Evolutionary conservation across 495 filamentous ascomycete species (phyloP).

Genomic region (Viridothelium virens): DNA sequence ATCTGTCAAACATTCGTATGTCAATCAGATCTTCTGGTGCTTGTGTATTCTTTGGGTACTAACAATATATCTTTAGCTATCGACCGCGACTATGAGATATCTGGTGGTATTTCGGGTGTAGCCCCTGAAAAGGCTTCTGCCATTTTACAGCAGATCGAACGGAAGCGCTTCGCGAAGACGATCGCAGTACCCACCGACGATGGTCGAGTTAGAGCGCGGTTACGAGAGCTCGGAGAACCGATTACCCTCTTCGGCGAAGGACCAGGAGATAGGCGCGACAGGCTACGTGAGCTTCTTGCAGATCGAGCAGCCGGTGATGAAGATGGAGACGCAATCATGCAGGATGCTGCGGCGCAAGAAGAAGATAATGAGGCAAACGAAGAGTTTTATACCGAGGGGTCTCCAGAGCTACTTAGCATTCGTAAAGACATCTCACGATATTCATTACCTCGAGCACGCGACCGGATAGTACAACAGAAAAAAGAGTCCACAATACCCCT

Average conservation of each 20-base stretch:
- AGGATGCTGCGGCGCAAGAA: conserved; percentile 34
- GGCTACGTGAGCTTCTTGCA: conserved; percentile 73
- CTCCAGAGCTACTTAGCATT: conserved; percentile 63
- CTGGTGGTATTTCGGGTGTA: conserved; percentile 61
- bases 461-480: conserved; percentile 65
- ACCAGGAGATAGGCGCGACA: conserved; percentile 74
- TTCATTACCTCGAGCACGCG: conserved; percentile 74
- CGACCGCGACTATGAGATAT: conserved; percentile 80
- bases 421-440: conserved; percentile 75
- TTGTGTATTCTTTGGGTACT: background rate
- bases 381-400: conserved; percentile 89
- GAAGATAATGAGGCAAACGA: conserved; percentile 51
- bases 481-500: conserved; percentile 73
- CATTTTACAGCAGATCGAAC: conserved; percentile 79
- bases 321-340: conserved; percentile 57
- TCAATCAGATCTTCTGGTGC: conserved; percentile 16
- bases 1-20: conserved; percentile 73
- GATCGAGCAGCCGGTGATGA: conserved; percentile 56
- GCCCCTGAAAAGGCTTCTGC: conserved; percentile 84
- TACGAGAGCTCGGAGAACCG: conserved; percentile 82
- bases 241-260: conserved; percentile 95
- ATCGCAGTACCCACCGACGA: conserved; percentile 97
- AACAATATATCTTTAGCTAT: conserved; percentile 45
- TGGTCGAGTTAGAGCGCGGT: conserved; percentile 65
- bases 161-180: conserved; percentile 77